Conservation (phyloP, 805 yeast genomes). For the Saturnispora zaruensis region DNA sequence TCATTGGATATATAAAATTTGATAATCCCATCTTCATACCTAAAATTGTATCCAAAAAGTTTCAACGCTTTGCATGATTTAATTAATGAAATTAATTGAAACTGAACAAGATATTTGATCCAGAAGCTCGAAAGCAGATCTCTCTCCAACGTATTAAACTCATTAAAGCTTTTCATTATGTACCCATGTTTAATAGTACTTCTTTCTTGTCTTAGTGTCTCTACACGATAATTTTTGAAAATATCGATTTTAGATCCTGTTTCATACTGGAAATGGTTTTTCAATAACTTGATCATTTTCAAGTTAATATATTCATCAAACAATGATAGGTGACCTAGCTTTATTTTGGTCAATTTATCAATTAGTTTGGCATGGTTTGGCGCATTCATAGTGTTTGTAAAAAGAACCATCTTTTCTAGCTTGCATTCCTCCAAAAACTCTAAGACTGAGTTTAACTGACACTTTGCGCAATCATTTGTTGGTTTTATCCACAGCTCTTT, state of each 20-base stretch:
- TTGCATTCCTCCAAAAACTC: not conserved
- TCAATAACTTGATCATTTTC: slow-evolving; percentile 17
- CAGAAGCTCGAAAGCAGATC: slow-evolving; percentile 21
- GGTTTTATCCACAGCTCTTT: slow-evolving; percentile 19
- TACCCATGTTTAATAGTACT: slow-evolving; percentile 16
- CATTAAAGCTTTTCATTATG: slow-evolving; percentile 14
- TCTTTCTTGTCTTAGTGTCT: slow-evolving; percentile 16
- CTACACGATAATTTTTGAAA: slow-evolving; percentile 16
- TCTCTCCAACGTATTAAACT: slow-evolving; percentile 15
- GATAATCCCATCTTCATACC: slow-evolving; percentile 13
- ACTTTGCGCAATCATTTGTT: slow-evolving; percentile 22
- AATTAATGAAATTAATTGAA: slow-evolving; percentile 10
- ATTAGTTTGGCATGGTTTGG: slow-evolving; percentile 11
- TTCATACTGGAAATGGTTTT: slow-evolving; percentile 22
- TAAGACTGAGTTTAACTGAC: slow-evolving; percentile 20
- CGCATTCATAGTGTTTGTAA: slow-evolving; percentile 16
- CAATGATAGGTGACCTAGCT: slow-evolving; percentile 13
- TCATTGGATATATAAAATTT: slow-evolving; percentile 17
- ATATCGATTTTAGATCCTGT: slow-evolving; percentile 17
- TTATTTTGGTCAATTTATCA: slow-evolving; percentile 4
- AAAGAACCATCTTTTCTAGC: slow-evolving; percentile 13
- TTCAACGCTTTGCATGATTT: slow-evolving; percentile 9
- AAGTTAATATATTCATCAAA: slow-evolving; percentile 20
- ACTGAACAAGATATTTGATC: slow-evolving; percentile 13
- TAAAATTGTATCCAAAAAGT: slow-evolving; percentile 24